These are phyloP conservation scores for Chlorella sp. DNA, from an alignment of 139 green algal genomes.

Conservation along the genomic window DNA sequence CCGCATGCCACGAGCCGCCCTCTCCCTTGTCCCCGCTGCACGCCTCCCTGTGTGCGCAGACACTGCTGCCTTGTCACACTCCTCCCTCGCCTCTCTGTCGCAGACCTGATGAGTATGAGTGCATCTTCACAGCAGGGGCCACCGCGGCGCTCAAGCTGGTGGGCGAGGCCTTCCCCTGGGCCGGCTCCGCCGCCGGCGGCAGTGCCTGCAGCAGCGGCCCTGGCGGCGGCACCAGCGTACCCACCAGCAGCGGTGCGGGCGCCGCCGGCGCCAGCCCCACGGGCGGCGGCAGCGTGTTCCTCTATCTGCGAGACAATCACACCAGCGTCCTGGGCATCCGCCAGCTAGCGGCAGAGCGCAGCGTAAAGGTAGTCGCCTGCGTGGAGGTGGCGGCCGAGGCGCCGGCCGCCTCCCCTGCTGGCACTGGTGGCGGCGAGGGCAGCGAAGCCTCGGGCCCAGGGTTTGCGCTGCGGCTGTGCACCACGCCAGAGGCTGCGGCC, in stretches of 20 bases:
- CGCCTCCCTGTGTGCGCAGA: no score
- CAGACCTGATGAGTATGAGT: constrained; percentile 44
- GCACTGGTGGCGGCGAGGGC: not conserved
- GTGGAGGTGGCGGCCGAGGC: constrained; percentile 20
- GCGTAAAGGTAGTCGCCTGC: no score
- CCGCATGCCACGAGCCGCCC: no score
- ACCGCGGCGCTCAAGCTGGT: constrained; percentile 77
- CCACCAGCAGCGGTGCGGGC: no score
- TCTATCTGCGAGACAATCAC: constrained; percentile 74
- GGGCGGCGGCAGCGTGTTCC: constrained; percentile 34
- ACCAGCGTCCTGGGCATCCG: constrained; percentile 87
- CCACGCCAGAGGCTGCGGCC: constrained; percentile 8
- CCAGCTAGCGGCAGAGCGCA: constrained; percentile 54
- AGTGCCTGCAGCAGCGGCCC: no score
- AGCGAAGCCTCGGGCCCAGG: not conserved
- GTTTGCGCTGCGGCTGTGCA: constrained; percentile 16
- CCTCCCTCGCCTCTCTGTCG: no score
- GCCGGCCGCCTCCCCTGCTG: not conserved
- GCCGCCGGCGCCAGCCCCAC: no score
- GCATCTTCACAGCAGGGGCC: constrained; percentile 44
- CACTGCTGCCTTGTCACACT: no score
- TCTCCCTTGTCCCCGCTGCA: no score
- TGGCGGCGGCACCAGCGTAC: no score
- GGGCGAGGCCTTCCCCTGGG: constrained; percentile 84
- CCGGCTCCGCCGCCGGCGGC: no score